Base-by-base conservation (phyloP, 73 alveolate genomes). In the Blepharisma stoltei region DNA sequence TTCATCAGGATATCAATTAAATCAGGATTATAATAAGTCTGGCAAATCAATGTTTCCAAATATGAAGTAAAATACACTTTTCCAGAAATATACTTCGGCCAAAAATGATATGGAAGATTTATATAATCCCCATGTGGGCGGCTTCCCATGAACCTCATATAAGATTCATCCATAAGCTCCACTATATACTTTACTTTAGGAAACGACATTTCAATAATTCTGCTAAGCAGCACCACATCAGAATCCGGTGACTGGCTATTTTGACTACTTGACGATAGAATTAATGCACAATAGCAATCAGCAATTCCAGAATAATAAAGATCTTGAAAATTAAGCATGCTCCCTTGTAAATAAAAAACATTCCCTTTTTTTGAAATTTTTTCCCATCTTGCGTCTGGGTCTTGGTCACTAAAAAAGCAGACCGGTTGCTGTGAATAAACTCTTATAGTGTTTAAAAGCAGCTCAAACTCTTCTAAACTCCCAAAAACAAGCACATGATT, bases 1-100 rank as follows among this genome's bases (percentile, higher is more conserved):
- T 38, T 60, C 45, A 60, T 14, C 0, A 60, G 14, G 3, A 60
- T 38, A 60, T 60, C 73, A 60, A 60, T n/a, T 60, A 60, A 60
- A 25, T 60, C 73, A 18, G 37, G 11, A 25, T 60, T 60, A 60
- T 60, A 60, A 5, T 60, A 60, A n/a, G 73, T 60, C 73, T 60
- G 73, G 23, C 73, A 60, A 2, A 60, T 60, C 18, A 60, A 60
- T 8, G 46, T 60, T 14, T 60, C 73, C 2, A 60, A 25, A 60
- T 60, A 14, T 2, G 46, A 14, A 25, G 48, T 20, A 60, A 60
- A 60, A 25, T 20, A 60, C 2, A 60, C 73, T 38, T 60, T 60
- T 25, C 73, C 73, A 60, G 73, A 60, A 14, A 60, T 38, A 20
- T n/a, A n/a, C 14, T 60, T 60, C 11, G 73, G 73, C 73, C 73